A percentile compares a stretch with the other conserved stretches of the same genome.
Conservation (phyloP, 192 early-diverging fungal genomes). For the Backusella mclennaniae region DNA sequence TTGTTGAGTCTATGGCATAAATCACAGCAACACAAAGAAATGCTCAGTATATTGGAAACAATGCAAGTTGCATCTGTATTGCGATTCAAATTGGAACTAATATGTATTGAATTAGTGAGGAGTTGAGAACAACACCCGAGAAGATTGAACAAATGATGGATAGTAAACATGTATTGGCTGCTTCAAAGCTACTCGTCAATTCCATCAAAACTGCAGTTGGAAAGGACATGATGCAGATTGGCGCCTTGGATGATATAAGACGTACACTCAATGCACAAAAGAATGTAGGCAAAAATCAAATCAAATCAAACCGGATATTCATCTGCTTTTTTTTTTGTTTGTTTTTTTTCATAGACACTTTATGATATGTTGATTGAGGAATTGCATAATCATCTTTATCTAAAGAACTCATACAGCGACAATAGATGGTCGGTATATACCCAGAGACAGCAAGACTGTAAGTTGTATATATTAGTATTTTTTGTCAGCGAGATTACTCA, state of each 20-base stretch:
- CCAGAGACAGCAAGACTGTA: constrained; percentile 53
- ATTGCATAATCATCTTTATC: constrained; percentile 75
- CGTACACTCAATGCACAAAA: constrained; percentile 58
- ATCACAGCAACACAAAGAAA: constrained; percentile 76
- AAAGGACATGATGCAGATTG: constrained; percentile 65
- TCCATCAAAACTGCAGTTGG: constrained; percentile 61
- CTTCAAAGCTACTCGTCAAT: constrained; percentile 62
- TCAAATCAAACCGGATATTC: too few species aligned
- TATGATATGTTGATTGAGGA: constrained; percentile 70
- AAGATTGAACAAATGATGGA: constrained; percentile 56
- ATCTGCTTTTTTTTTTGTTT: too few species aligned
- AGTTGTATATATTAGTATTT: background rate
- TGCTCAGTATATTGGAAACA: constrained; percentile 69
- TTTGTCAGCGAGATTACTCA: too few species aligned
- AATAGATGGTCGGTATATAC: constrained; percentile 56
- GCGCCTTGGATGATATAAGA: constrained; percentile 66
- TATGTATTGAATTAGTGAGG: constrained; percentile 46
- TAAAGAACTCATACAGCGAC: constrained; percentile 77
- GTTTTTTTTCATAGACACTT: constrained; percentile 40
- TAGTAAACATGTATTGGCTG: constrained; percentile 71
- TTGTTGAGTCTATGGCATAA: constrained; percentile 70
- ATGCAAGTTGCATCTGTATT: constrained; percentile 41
- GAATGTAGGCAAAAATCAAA: constrained; percentile 32
- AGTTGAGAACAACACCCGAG: constrained; percentile 61
- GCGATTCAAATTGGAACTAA: background rate